Evolutionary conservation across 2,329 filamentous ascomycete species (phyloP).

Genomic region (Cryphonectria nitschkei): DNA sequence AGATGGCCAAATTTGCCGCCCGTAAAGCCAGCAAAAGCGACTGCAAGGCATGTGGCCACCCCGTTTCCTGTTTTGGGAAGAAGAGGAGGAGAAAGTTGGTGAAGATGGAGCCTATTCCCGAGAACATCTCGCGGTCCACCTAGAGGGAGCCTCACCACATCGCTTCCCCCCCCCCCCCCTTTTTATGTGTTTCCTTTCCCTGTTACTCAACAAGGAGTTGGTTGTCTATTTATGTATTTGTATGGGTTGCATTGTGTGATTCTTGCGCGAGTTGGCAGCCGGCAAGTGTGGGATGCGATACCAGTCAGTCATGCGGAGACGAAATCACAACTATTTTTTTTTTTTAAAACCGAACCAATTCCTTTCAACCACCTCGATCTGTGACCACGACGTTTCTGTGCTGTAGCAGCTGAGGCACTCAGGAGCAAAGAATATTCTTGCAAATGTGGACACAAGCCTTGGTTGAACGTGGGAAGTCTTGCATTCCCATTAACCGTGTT

Average conservation of each 20-base stretch:
- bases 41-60: neutral
- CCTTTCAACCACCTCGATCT: neutral
- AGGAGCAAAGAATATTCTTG: neutral
- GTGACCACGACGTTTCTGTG: neutral
- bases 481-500: neutral
- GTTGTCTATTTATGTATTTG: neutral
- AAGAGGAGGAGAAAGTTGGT: neutral
- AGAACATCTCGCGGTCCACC: neutral
- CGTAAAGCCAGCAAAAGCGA: neutral
- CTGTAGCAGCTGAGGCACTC: neutral
- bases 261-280: neutral
- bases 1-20: neutral
- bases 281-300: conserved; percentile 10
- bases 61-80: neutral
- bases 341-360: neutral
- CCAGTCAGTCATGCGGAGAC: conserved; percentile 9
- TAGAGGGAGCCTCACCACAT: neutral
- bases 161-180: too few relatives aligned
- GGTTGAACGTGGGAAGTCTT: neutral
- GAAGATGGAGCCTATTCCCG: neutral
- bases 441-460: neutral
- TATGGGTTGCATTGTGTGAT: neutral
- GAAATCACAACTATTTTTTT: conserved; percentile 12
- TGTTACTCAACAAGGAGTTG: neutral
- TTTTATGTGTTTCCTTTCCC: neutral